Evolutionary conservation across 2,329 filamentous ascomycete species (phyloP).

Genomic region (Colletotrichum eremochloae): DNA sequence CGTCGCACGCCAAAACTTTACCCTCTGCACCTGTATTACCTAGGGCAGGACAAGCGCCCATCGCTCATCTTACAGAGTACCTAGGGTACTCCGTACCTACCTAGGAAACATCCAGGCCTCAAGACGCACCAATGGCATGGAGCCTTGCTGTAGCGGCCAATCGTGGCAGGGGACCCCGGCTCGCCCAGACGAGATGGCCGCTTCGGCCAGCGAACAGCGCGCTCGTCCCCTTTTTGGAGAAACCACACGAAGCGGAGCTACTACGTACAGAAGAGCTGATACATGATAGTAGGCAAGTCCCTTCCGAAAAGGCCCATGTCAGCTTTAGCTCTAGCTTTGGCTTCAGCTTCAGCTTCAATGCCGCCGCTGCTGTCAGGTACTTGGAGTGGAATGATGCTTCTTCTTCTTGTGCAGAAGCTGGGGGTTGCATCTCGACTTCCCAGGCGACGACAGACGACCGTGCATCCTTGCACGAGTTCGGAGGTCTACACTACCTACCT

Average conservation of each 20-base stretch:
- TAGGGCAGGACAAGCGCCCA: constrained; percentile 1
- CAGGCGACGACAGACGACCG: constrained; percentile 7
- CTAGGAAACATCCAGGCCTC: constrained; percentile 13
- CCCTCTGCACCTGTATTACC: background rate
- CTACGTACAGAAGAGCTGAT: too few species aligned
- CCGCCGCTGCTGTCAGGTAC: constrained; percentile 9
- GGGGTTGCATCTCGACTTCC: constrained; percentile 5
- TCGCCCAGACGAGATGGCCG: constrained; percentile 21
- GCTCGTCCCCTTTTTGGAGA: constrained; percentile 36
- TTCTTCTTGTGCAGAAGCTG: constrained; percentile 19
- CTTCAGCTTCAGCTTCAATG: background rate
- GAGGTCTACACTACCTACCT: background rate
- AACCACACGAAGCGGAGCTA: background rate
- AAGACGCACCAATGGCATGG: constrained; percentile 36
- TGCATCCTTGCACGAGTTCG: constrained; percentile 19
- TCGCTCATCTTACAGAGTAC: constrained; percentile 5
- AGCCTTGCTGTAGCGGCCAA: constrained; percentile 23
- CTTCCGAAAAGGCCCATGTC: background rate
- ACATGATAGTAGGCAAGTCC: too few species aligned
- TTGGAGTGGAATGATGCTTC: background rate
- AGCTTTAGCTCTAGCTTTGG: background rate
- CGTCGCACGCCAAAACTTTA: too few species aligned
- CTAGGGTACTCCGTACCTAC: background rate
- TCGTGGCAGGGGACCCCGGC: constrained; percentile 24
- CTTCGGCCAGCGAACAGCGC: constrained; percentile 27